Base-by-base conservation (phyloP, 768 basidiomycete genomes). In the Tricholoma sp. region DNA sequence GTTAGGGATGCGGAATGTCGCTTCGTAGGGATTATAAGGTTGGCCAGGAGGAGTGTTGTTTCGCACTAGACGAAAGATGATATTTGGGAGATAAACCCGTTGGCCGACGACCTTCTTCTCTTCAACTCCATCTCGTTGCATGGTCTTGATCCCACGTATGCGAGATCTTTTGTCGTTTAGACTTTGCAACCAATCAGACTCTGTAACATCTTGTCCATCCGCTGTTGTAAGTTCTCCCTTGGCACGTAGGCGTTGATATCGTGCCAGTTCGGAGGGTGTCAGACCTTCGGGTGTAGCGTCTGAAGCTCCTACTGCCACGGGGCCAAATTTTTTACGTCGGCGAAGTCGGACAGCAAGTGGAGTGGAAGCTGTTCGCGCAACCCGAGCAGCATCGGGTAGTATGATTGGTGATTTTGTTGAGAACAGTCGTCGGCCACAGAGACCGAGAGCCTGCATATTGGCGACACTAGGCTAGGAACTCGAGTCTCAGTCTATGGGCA, bases 1-100 rank as follows among this genome's bases (percentile, higher is more conserved):
- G 59, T 84, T 82, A n/a, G 93, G 89, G 39, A 96, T 79, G 54
- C 92, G 90, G 76, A 98, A 96, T 2, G 94, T 98, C 8, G 94
- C 94, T 70, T 94, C 88, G 75, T 88, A 94, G 1, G 94, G 94
- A 59, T 98, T 95, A 77, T 98, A 98, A 1, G 92, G 78, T 61
- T 89, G 75, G 0, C 88, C 90, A 2, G 73, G 70, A 0, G 80
- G 84, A 0, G 92, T 94, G 61, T 86, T 74, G 69, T 98, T 98
- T 20, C 91, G 84, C 44, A 95, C 84, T 55, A 98, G 78, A 55
- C 82, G 80, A 71, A 96, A 87, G 58, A 89, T 70, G 67, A 88
- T 78, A 70, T 98, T 96, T 39, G 94, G 94, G 36, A 98, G 86
- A 74, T 94, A 97, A 20, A 97, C 78, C 60, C 84, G 84, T 63